These are phyloP conservation scores for Pseudozyma flocculosa DNA, from an alignment of 1,284 basidiomycete genomes.

Conservation along the genomic window DNA sequence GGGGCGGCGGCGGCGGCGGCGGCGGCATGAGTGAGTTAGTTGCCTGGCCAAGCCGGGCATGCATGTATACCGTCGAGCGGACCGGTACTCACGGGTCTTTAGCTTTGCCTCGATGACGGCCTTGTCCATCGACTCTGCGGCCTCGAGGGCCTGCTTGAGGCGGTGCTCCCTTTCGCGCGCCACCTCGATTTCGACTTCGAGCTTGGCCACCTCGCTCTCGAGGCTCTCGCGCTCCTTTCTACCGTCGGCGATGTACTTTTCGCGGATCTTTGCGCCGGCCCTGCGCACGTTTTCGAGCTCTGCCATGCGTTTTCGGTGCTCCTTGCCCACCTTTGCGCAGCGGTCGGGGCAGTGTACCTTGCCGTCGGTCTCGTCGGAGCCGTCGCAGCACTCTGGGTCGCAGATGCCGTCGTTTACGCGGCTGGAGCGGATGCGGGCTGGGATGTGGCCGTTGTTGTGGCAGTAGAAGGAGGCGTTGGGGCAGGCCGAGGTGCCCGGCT, in stretches of 20 bases:
- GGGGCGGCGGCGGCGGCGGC: too few relatives aligned
- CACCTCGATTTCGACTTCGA: constrained; percentile 70
- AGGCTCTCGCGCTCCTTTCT: constrained; percentile 63
- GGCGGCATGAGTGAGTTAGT: too few relatives aligned
- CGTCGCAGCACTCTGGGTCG: constrained; percentile 95
- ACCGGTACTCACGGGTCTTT: constrained; percentile 70
- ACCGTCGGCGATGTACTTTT: constrained; percentile 79
- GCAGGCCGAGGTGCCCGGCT: constrained; percentile 89
- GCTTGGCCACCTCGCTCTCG: constrained; percentile 41
- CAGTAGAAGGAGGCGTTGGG: constrained; percentile 77
- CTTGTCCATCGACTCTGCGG: constrained; percentile 37
- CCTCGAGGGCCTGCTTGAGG: constrained; percentile 23
- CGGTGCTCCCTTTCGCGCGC: constrained; percentile 54
- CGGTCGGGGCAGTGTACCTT: constrained; percentile 70
- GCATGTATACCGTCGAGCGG: too few relatives aligned
- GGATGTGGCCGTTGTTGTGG: constrained; percentile 82
- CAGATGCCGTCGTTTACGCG: constrained; percentile 94
- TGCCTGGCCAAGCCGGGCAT: too few relatives aligned
- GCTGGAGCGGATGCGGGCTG: constrained; percentile 73
- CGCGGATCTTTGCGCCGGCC: constrained; percentile 82
- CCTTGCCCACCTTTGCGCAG: constrained; percentile 76
- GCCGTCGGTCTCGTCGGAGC: constrained; percentile 77
- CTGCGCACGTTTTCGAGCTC: constrained; percentile 75
- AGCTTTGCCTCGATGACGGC: constrained; percentile 65
- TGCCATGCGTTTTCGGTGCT: constrained; percentile 68